Evolutionary conservation across 2,329 filamentous ascomycete genomes (phyloP), one percentile per base, ranked within the genome.

Genomic region (Cytospora piceae): DNA sequence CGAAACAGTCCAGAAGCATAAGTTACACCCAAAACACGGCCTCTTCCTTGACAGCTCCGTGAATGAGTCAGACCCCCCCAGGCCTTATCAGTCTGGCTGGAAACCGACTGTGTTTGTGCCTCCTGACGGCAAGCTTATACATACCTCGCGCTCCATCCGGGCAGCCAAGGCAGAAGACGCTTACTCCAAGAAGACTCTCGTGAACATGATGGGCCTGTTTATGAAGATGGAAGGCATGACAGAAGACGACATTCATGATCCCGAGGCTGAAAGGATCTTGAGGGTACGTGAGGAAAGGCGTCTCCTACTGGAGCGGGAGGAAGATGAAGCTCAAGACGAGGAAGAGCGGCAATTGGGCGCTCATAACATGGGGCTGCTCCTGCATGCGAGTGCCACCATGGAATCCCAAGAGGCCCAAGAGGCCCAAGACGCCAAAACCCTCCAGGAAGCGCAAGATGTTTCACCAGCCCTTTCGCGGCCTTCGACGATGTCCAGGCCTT

Each of bases 21-120:
- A 74, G 7, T 71, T 87, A 7, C 85, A 87, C 63, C 84, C 85
- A 0, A 80, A 77, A 51, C 83, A 82, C 66, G 85, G 85, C 39
- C 75, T 87, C 51, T 82, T 85, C 70, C 70, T 86, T 29, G 77
- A 80, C 2, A 75, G 71, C 17, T 86, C 83, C 51, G 72, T 72
- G 61, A 86, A 84, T 65, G 77, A 81, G 31, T 67, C 73, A 3
- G 81, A 81, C 69, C 71, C 76, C 1, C 77, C 80, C 4, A 72
- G 72, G 22, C 75, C 77, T 0, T 78, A 77, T 53, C 76, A 81
- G 58, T 78, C 82, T 65, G 80, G 81, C 14, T 77, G 79, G 34
- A 79, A 78, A 58, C 82, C 84, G 4, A 74, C 85, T 6, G 81
- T 85, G 31, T 81, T 81, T 64, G 77, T 85, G 59, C 80, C 81